These are phyloP conservation scores for Tolypocladium paradoxum DNA, from an alignment of 2,329 filamentous ascomycete species.

Conservation along the genomic window DNA sequence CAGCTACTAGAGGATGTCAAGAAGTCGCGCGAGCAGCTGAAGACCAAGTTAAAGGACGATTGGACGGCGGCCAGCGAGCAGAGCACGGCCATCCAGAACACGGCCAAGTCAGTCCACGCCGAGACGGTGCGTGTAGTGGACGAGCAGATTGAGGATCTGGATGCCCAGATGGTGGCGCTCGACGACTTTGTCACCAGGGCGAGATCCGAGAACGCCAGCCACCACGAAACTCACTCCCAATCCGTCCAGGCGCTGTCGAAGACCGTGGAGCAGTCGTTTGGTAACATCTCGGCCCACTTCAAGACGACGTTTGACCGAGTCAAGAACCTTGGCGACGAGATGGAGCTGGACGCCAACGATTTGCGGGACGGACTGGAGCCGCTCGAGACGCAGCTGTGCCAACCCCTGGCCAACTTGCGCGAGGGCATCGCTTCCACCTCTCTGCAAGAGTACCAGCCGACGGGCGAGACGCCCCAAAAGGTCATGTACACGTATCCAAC, in stretches of 20 bases:
- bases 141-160: conserved; percentile 77
- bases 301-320: conserved; percentile 57
- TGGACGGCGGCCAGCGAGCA: conserved; percentile 72
- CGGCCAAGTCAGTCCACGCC: conserved; percentile 78
- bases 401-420: conserved; percentile 62
- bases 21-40: conserved; percentile 65
- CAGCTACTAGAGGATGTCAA: conserved; percentile 60
- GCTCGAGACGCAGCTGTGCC: conserved; percentile 48
- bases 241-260: conserved; percentile 55
- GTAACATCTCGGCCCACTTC: conserved; percentile 59
- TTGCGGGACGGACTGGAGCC: conserved; percentile 52
- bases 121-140: conserved; percentile 86
- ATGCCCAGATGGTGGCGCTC: conserved; percentile 77
- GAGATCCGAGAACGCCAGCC: conserved; percentile 65
- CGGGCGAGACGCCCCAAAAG: conserved; percentile 79
- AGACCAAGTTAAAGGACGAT: conserved; percentile 73
- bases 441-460: conserved; percentile 72
- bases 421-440: conserved; percentile 52
- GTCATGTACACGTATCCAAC: conserved; percentile 71
- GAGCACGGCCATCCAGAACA: conserved; percentile 72
- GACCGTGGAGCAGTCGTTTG: conserved; percentile 64
- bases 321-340: conserved; percentile 55
- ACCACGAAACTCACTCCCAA: conserved; percentile 59
- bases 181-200: conserved; percentile 85
- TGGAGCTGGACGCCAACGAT: conserved; percentile 47